Evolutionary conservation across 2,329 filamentous ascomycete genomes (phyloP).

Genomic region (Talaromyces amestolkiae): DNA sequence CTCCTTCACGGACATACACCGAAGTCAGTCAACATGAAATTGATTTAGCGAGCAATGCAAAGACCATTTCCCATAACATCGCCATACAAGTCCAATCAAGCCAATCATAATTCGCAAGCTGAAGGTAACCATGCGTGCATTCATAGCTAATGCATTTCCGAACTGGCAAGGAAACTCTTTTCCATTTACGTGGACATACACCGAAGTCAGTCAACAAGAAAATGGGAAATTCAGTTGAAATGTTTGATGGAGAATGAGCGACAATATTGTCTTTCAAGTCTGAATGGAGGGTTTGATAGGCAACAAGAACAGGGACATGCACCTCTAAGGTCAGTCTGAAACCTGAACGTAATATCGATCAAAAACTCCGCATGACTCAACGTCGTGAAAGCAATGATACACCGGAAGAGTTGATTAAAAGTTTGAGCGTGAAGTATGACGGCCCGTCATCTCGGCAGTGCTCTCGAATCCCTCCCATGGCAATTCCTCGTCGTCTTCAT

Average conservation of each 20-base stretch:
- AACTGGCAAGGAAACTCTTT: not conserved
- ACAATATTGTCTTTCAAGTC: not conserved
- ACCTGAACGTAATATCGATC: slow-evolving; percentile 14
- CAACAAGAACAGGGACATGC: slow-evolving; percentile 22
- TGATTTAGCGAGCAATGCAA: not conserved
- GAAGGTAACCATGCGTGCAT: not conserved
- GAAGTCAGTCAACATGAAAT: slow-evolving; percentile 7
- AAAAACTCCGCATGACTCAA: slow-evolving; percentile 12
- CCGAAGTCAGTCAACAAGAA: slow-evolving; percentile 21
- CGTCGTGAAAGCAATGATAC: slow-evolving; percentile 1
- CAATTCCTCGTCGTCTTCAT: slow-evolving; percentile 37
- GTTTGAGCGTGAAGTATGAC: slow-evolving; percentile 20
- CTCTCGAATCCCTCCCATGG: slow-evolving; percentile 47
- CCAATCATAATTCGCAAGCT: not conserved
- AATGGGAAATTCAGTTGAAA: slow-evolving; percentile 6
- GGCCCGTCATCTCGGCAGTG: slow-evolving; percentile 39
- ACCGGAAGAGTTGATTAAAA: not conserved
- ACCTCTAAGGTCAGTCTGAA: slow-evolving; percentile 24
- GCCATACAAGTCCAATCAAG: not conserved
- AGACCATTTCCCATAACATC: not conserved
- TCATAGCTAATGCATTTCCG: not conserved
- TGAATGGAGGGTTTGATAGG: not conserved
- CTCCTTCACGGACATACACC: slow-evolving; percentile 7
- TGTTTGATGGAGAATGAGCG: not conserved
- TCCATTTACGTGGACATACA: slow-evolving; percentile 19